Conservation (phyloP, 2,329 filamentous ascomycete species). For the Drechslera avenae region DNA sequence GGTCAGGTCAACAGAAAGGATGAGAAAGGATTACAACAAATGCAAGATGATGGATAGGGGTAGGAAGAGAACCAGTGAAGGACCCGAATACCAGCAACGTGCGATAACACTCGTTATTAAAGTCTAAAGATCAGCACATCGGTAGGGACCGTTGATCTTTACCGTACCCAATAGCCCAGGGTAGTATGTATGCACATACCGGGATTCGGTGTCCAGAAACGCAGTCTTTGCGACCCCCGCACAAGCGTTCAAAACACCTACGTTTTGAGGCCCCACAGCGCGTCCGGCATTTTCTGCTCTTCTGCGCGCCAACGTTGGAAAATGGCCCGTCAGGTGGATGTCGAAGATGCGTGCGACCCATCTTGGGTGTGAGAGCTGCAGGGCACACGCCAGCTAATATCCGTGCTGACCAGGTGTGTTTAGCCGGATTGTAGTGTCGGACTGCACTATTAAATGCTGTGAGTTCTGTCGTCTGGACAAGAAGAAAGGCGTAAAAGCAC, state of each 20-base stretch:
- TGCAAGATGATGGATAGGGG: neutral
- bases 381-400: neutral
- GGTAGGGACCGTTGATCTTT: slow-evolving; percentile 2
- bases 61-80: neutral
- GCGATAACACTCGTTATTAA: slow-evolving; percentile 15
- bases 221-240: slow-evolving; percentile 19
- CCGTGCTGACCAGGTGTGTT: neutral
- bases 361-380: slow-evolving; percentile 5
- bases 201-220: slow-evolving; percentile 10
- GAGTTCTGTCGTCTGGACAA: neutral
- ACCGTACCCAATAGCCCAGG: slow-evolving; percentile 2
- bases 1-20: neutral
- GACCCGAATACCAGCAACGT: neutral
- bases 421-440: slow-evolving; percentile 4
- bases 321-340: slow-evolving; percentile 6
- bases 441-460: neutral
- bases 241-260: slow-evolving; percentile 1
- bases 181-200: slow-evolving; percentile 9
- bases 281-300: slow-evolving; percentile 7
- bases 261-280: slow-evolving; percentile 21
- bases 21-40: neutral
- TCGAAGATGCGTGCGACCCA: slow-evolving; percentile 3
- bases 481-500: neutral
- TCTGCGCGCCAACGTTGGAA: slow-evolving; percentile 14
- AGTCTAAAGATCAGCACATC: slow-evolving; percentile 1